A percentile compares a stretch with the other conserved stretches of the same genome.
Conservation (phyloP, 139 green algal species). For the Chloropicon primus region DNA sequence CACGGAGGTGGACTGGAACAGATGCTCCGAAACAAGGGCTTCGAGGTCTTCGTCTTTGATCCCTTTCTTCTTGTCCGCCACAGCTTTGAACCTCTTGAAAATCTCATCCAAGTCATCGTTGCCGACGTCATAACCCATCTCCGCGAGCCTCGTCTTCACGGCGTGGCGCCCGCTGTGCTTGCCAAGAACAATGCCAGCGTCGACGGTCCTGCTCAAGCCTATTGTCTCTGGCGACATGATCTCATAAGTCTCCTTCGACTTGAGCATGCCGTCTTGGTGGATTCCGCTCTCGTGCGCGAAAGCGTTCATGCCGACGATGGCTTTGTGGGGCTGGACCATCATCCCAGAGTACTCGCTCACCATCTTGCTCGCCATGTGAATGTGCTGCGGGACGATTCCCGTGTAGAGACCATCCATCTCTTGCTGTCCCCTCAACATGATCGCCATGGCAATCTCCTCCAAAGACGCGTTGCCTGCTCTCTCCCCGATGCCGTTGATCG, state of each 20-base stretch:
- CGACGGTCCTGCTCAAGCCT: conserved; percentile 68
- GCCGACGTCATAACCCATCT: conserved; percentile 71
- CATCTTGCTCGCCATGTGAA: conserved; percentile 76
- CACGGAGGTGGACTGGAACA: conserved; percentile 59
- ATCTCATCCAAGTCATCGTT: conserved; percentile 69
- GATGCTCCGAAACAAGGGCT: conserved; percentile 75
- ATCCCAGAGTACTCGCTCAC: conserved; percentile 81
- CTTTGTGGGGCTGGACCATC: conserved; percentile 95
- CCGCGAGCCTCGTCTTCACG: conserved; percentile 47
- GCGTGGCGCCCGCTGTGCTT: conserved; percentile 65
- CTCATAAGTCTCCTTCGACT: conserved; percentile 76
- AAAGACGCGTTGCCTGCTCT: conserved; percentile 88
- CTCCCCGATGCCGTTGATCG: conserved; percentile 99
- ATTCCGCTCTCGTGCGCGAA: conserved; percentile 95
- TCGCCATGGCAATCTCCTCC: conserved; percentile 92
- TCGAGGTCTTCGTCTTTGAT: conserved; percentile 88
- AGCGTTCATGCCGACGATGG: conserved; percentile 97
- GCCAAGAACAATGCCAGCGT: conserved; percentile 42
- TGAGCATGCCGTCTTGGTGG: conserved; percentile 85
- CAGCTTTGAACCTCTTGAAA: conserved; percentile 84
- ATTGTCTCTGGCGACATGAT: conserved; percentile 97
- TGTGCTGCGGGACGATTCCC: conserved; percentile 79
- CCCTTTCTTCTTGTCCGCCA: conserved; percentile 87
- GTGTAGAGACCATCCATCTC: conserved; percentile 78
- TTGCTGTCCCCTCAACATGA: conserved; percentile 32